Evolutionary conservation across 352 stramenopile genomes (phyloP).

Genomic region (Globisporangium acanthophoron): DNA sequence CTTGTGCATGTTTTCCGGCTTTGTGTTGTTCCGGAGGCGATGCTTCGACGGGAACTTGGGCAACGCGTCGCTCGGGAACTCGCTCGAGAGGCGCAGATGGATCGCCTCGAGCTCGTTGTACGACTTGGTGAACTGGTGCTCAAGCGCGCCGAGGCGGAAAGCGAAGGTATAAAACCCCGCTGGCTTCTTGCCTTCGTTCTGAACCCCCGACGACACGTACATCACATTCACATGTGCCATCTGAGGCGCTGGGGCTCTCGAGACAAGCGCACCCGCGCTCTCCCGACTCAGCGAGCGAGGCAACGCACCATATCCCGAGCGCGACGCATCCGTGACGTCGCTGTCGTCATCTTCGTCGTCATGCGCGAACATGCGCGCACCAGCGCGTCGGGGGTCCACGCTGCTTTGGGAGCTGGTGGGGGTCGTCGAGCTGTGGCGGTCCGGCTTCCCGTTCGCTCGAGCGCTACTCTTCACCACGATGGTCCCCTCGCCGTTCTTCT

Average conservation of each 20-base stretch:
- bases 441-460: conserved; percentile 6
- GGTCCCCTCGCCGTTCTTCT: conserved; percentile 13
- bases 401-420: conserved; percentile 13
- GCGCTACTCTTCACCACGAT: conserved; percentile 11
- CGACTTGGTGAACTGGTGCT: conserved; percentile 53
- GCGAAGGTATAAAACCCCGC: conserved; percentile 67
- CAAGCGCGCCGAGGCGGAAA: conserved; percentile 26
- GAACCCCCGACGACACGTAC: conserved; percentile 47
- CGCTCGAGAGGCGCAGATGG: conserved; percentile 37
- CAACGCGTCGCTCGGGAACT: conserved; percentile 23
- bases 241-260: background rate
- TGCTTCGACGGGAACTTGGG: conserved; percentile 83
- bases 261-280: conserved; percentile 6
- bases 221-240: conserved; percentile 26
- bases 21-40: conserved; percentile 65
- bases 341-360: conserved; percentile 18
- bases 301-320: conserved; percentile 10
- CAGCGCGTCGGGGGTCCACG: background rate
- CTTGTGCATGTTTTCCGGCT: conserved; percentile 84
- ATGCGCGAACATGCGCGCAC: conserved; percentile 9
- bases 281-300: background rate
- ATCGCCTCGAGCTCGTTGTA: conserved; percentile 76
- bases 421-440: conserved; percentile 12
- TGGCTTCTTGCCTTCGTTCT: conserved; percentile 58
- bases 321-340: conserved; percentile 8